Base-by-base conservation (phyloP, 495 filamentous ascomycete genomes). In the Penicillium goetzii region DNA sequence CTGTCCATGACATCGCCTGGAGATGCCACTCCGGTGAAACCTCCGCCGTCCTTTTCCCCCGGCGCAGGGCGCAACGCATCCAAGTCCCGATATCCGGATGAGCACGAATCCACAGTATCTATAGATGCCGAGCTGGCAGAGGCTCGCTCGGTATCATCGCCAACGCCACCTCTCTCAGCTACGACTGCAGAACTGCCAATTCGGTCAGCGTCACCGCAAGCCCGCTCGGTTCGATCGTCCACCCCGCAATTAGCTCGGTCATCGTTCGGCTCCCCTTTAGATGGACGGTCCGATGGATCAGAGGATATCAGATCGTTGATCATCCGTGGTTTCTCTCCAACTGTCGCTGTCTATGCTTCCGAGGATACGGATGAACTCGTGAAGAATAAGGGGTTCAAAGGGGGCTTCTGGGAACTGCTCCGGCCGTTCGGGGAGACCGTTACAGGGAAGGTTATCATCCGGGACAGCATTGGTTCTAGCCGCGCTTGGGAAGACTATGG, bases 361-460 rank as follows among this genome's bases (percentile, higher is more conserved):
- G 74, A 82, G 19, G 96, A 97, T 67, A 93, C 91, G 11, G 89
- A 98, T 68, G 83, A 89, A 41, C 73, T 99, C 56, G 84, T 92
- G 36, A 83, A 80, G 58, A 88, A 91, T 61, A 99, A 99, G 79
- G 95, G 95, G 19, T 93, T 98, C 64, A 73, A 81, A 23, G 85
- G 84, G 21, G 93, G 93, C 0, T 83, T 99, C 52, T 88, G 90
- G 80, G 90, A 93, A 71, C 76, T 99, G 56, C 76, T 99, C 36
- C 81, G 93, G 51, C 93, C 94, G 5, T 99, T 93, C 77, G 95
- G 94, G n/a, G 95, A 99, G 73, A 84, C 82, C 40, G 81, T 99
- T 0, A 85, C 88, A 36, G 95, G 95, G 26, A 95, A 93, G 72
- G 90, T 99, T 34, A 90, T 90, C 19, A 88, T 99, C 41, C 82